phyloP scores from a whole-genome alignment of 2,329 filamentous ascomycete species.

The Colletotrichum somersetense region DNA sequence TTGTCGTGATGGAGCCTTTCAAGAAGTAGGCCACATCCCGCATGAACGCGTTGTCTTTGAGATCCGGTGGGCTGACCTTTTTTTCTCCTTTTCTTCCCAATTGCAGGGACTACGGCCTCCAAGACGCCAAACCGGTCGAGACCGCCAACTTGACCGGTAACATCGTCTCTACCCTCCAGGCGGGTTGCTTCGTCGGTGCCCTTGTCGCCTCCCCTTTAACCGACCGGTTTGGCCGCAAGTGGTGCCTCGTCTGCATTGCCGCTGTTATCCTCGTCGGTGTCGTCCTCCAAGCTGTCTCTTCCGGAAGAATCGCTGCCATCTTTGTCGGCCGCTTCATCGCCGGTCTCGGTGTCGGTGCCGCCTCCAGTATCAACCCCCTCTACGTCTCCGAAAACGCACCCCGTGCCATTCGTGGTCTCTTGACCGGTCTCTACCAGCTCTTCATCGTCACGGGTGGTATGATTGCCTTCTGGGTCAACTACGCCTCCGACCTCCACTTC shows the following conservation, averaged over 20 bases:
- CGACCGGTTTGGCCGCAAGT: constrained; percentile 57
- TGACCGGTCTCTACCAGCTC: constrained; percentile 61
- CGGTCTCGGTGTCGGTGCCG: constrained; percentile 59
- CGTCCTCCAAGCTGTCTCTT: constrained; percentile 70
- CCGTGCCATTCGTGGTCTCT: constrained; percentile 58
- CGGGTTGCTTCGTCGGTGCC: constrained; percentile 49
- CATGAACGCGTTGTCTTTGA: no score
- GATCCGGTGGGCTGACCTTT: constrained; percentile 58
- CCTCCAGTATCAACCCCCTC: constrained; percentile 58
- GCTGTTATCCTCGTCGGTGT: constrained; percentile 69
- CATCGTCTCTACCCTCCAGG: constrained; percentile 47
- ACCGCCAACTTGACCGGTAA: constrained; percentile 45
- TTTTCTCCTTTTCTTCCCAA: constrained; percentile 43
- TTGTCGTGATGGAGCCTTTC: constrained; percentile 71
- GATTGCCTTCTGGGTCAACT: constrained; percentile 65
- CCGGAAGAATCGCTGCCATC: constrained; percentile 69
- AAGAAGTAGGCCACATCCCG: constrained; percentile 54
- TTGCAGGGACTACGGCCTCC: constrained; percentile 54
- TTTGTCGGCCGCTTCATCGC: constrained; percentile 71
- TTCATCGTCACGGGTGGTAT: constrained; percentile 60
- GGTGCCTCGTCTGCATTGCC: constrained; percentile 66
- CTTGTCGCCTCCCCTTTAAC: constrained; percentile 53
- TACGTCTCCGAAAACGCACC: constrained; percentile 61
- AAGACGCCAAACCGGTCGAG: constrained; percentile 27
- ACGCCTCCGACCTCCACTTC: constrained; percentile 58